Evolutionary conservation across 306 rosid species (phyloP), one percentile per base, ranked within the genome.

Genomic region (Trifolium subterraneum): DNA sequence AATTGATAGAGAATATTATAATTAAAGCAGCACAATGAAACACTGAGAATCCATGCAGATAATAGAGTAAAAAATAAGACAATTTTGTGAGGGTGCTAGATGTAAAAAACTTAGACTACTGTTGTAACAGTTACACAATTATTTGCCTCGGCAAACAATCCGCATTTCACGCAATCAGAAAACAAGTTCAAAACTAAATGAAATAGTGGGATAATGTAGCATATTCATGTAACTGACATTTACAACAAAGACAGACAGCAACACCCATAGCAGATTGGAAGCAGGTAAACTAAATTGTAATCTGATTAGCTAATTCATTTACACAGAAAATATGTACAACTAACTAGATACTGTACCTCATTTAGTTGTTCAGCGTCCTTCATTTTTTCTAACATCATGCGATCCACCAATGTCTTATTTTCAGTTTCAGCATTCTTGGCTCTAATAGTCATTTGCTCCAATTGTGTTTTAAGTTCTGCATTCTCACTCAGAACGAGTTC

Each of bases 341-440:
- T 35, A 23, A 51, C 79, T 15, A 64, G 39, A 7, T 39, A 38
- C 10, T 33, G 6, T 80, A 94, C 99, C 99, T 92, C 99, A 56
- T 94, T 94, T 20, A 94, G 88, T 73, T 96, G 99, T 72, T 94
- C 97, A 13, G 99, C 99, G 29, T 94, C 96, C 88, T 92, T 87
- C 96, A 94, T 94, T 84, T 94, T 94, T 81, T 90, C 93, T 78
- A 94, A 84, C 97, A 92, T 90, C 96, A 92, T 90, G 71, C 96
- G 90, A 29, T 94, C 96, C 68, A 92, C 77, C 78, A 94, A 86
- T 91, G 89, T 87, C 87, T 88, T 92, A 80, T 83, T 90, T 81
- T 94, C 97, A 67, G 89, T 86, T 79, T 92, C 96, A 12, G 95
- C 91, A 69, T 87, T 90, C 78, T 78, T 88, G 36, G 92, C 95